phyloP scores from a whole-genome alignment of 345 rosid species.

The Ceriops zippeliana region DNA sequence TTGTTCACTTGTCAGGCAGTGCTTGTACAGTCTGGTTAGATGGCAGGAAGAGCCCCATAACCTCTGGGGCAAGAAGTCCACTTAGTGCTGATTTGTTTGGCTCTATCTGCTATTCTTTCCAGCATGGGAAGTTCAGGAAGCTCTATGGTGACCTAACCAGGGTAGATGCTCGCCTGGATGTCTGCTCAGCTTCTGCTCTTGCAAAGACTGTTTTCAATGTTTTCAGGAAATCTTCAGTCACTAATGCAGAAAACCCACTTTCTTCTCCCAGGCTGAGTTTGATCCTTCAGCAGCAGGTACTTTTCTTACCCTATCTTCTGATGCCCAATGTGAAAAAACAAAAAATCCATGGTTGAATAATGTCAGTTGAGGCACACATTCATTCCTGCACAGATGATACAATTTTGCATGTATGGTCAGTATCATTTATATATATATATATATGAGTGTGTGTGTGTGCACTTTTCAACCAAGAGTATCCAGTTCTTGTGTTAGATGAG shows the following conservation, averaged over 20 bases:
- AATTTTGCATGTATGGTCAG: too few species aligned
- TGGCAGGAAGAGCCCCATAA: slow-evolving; percentile 31
- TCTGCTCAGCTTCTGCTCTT: slow-evolving; percentile 59
- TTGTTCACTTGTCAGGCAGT: slow-evolving; percentile 42
- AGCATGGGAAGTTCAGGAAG: slow-evolving; percentile 65
- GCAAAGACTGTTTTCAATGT: slow-evolving; percentile 42
- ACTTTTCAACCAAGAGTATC: too few species aligned
- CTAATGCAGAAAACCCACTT: slow-evolving; percentile 31
- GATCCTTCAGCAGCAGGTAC: slow-evolving; percentile 86
- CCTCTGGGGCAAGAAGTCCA: slow-evolving; percentile 48
- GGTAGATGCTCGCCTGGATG: slow-evolving; percentile 71
- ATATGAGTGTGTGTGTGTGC: too few species aligned
- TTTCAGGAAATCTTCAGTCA: slow-evolving; percentile 37
- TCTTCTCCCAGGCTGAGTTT: slow-evolving; percentile 67
- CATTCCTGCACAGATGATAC: too few species aligned
- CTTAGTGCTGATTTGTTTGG: slow-evolving; percentile 61
- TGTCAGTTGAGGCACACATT: too few species aligned
- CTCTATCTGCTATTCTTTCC: slow-evolving; percentile 68
- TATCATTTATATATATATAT: too few species aligned
- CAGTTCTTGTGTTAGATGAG: too few species aligned
- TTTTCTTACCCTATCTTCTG: background rate
- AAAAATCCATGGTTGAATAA: background rate
- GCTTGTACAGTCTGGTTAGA: slow-evolving; percentile 57
- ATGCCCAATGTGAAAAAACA: background rate
- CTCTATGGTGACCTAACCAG: slow-evolving; percentile 66